Evolutionary conservation across 345 rosid genomes (phyloP).

Genomic region (Citrus medica): DNA sequence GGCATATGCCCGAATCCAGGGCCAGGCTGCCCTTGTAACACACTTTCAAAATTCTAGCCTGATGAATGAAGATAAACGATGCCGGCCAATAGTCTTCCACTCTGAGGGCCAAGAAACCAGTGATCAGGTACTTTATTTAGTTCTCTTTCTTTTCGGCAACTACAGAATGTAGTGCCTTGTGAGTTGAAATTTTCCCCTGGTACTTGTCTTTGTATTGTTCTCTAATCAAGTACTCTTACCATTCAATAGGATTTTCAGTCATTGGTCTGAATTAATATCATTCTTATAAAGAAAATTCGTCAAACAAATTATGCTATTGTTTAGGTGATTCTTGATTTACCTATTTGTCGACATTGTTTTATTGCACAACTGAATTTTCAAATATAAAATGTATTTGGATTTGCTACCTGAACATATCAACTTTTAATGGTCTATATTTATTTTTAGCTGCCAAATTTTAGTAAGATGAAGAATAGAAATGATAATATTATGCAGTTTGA

Average conservation of each 20-base stretch:
- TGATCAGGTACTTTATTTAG: conserved; percentile 52
- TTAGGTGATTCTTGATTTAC: neutral
- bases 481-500: neutral
- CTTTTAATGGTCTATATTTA: neutral
- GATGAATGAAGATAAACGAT: conserved; percentile 79
- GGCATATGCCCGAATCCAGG: conserved; percentile 95
- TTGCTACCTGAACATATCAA: neutral
- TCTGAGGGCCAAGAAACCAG: conserved; percentile 52
- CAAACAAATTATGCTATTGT: neutral
- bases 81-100: conserved; percentile 74
- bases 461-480: neutral
- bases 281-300: neutral
- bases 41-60: conserved; percentile 87
- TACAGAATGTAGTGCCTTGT: neutral
- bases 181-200: neutral
- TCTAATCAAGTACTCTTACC: neutral
- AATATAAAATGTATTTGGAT: neutral
- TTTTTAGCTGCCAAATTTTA: neutral
- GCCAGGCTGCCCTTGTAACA: conserved; percentile 81
- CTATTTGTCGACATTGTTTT: neutral
- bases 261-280: neutral
- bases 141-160: neutral
- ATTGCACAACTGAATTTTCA: neutral
- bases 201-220: neutral
- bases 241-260: neutral